Evolutionary conservation across 106 monocot species (phyloP).

Genomic region (Alisma plantagoaquatica): DNA sequence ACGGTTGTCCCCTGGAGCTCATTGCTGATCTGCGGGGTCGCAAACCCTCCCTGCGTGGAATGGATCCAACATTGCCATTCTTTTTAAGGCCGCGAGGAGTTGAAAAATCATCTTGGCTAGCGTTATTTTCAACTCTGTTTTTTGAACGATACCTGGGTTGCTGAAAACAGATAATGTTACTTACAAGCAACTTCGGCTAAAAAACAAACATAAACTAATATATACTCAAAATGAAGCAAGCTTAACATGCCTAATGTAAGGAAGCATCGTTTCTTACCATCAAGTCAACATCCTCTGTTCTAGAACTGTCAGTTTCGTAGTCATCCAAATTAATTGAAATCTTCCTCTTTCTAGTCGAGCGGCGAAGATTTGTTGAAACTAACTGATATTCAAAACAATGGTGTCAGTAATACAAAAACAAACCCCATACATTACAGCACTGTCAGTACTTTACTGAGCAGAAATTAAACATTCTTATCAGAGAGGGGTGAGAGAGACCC

Average conservation of each 20-base stretch:
- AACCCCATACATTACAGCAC: too few relatives aligned
- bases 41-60: slow-evolving; percentile 82
- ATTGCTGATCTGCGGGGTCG: slow-evolving; percentile 59
- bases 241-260: background rate
- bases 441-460: too few relatives aligned
- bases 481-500: too few relatives aligned
- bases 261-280: slow-evolving; percentile 78
- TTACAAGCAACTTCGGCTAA: too few relatives aligned
- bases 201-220: too few relatives aligned
- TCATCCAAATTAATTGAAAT: slow-evolving; percentile 71
- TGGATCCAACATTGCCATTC: slow-evolving; percentile 16
- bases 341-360: slow-evolving; percentile 95
- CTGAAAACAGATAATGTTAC: slow-evolving; percentile 24
- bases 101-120: slow-evolving; percentile 39
- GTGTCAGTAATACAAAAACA: too few relatives aligned
- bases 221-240: too few relatives aligned
- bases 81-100: slow-evolving; percentile 34
- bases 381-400: too few relatives aligned
- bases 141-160: slow-evolving; percentile 55
- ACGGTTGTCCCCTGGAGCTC: slow-evolving; percentile 26
- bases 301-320: slow-evolving; percentile 80
- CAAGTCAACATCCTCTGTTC: slow-evolving; percentile 83
- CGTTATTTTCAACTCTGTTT: slow-evolving; percentile 47
- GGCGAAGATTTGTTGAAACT: slow-evolving; percentile 59
- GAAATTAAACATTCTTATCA: too few relatives aligned